Evolutionary conservation across 2,329 filamentous ascomycete genomes (phyloP).

Genomic region (Neopestalotiopsis sp.): DNA sequence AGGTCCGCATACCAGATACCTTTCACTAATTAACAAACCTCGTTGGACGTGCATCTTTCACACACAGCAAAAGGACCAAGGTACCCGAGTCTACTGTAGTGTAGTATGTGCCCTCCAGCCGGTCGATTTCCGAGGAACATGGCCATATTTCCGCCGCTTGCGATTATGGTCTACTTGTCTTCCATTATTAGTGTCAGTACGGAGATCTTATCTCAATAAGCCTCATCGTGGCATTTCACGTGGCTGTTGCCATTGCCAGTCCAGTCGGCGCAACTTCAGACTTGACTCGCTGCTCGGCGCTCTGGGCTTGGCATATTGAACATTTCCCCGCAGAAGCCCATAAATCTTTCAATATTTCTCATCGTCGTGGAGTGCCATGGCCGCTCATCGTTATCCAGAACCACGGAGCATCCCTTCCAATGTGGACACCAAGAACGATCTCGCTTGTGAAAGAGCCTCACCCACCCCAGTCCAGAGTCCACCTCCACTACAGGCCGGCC

Average conservation of each 20-base stretch:
- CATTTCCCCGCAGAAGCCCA: slow-evolving; percentile 6
- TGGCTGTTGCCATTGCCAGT: background rate
- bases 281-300: background rate
- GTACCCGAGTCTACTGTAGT: background rate
- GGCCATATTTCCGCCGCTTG: slow-evolving; percentile 5
- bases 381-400: background rate
- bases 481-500: background rate
- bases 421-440: background rate
- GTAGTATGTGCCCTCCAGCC: slow-evolving; percentile 4
- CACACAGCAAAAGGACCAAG: background rate
- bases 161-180: background rate
- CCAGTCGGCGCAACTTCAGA: background rate
- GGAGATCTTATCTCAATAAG: background rate
- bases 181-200: background rate
- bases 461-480: background rate
- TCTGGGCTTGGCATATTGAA: slow-evolving; percentile 1
- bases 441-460: slow-evolving; percentile 10
- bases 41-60: background rate
- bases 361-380: slow-evolving; percentile 5
- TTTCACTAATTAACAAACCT: background rate
- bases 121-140: slow-evolving; percentile 5
- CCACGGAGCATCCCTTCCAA: background rate
- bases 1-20: background rate
- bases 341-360: slow-evolving; percentile 3
- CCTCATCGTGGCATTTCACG: background rate